These are phyloP conservation scores for Biscogniauxia sp. DNA, from an alignment of 2,329 filamentous ascomycete species.

Conservation along the genomic window DNA sequence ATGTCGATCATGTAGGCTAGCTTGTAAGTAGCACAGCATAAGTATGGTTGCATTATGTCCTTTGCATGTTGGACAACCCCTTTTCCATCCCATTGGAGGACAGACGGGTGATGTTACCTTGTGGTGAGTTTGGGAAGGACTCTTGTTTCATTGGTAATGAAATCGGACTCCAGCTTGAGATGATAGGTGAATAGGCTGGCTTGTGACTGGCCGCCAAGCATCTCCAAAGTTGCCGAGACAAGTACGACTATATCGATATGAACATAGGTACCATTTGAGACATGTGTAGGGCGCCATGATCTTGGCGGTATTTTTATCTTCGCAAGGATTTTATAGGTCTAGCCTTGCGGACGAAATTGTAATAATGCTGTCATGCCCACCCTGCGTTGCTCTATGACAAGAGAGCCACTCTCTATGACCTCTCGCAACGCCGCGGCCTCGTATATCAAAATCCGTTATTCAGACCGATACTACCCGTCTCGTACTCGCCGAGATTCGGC, in stretches of 20 bases:
- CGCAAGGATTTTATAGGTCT: background rate
- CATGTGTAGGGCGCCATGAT: background rate
- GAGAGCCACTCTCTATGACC: background rate
- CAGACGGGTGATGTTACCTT: background rate
- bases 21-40: background rate
- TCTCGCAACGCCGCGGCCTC: background rate
- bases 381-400: background rate
- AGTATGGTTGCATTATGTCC: background rate
- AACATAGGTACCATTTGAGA: background rate
- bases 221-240: background rate
- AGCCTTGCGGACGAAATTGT: background rate
- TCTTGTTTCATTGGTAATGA: background rate
- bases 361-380: background rate
- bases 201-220: background rate
- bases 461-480: background rate
- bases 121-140: background rate
- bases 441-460: background rate
- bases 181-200: background rate
- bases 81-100: background rate
- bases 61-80: background rate
- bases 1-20: background rate
- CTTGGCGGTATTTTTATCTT: background rate
- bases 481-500: background rate
- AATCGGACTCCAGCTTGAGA: background rate
- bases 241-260: background rate